phyloP scores from a whole-genome alignment of 495 filamentous ascomycete genomes.

The Cryomyces antarcticus region DNA sequence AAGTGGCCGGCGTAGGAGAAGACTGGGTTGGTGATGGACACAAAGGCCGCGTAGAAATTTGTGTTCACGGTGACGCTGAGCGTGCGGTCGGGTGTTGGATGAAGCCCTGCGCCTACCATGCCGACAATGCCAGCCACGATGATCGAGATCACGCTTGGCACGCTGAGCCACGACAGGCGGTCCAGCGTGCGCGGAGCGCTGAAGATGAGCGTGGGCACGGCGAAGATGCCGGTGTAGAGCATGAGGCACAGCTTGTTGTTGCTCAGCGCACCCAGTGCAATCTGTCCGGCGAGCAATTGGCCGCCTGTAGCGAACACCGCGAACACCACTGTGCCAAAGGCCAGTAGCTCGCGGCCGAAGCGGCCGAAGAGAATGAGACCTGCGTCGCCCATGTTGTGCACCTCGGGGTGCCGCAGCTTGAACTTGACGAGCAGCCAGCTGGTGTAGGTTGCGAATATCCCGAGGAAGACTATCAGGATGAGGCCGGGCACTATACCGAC shows the following conservation, averaged over 20 bases:
- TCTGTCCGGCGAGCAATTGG: constrained; percentile 23
- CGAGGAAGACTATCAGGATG: constrained; percentile 19
- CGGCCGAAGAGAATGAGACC: constrained; percentile 17
- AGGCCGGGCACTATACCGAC: constrained; percentile 36
- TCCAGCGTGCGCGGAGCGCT: constrained; percentile 14
- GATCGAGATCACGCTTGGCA: constrained; percentile 17
- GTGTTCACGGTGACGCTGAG: constrained; percentile 9
- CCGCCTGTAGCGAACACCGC: constrained; percentile 25
- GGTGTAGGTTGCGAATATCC: constrained; percentile 21
- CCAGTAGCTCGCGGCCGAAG: constrained; percentile 14
- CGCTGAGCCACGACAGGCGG: constrained; percentile 10
- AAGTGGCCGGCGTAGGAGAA: constrained; percentile 25
- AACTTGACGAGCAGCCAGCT: constrained; percentile 22
- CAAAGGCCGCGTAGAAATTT: constrained; percentile 20
- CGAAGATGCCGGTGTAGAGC: constrained; percentile 24
- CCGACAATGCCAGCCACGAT: constrained; percentile 21
- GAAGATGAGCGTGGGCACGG: constrained; percentile 20
- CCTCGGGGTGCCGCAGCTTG: constrained; percentile 23
- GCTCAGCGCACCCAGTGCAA: constrained; percentile 18
- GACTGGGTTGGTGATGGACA: constrained; percentile 23
- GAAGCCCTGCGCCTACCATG: constrained; percentile 22
- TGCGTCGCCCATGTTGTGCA: constrained; percentile 19
- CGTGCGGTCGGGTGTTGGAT: constrained; percentile 10
- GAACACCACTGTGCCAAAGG: constrained; percentile 16
- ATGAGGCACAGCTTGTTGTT: constrained; percentile 22